A percentile compares a stretch with the other conserved stretches of the same genome.
Evolutionary conservation across 2,329 filamentous ascomycete genomes (phyloP).

Genomic region (Ophiostoma sp.): DNA sequence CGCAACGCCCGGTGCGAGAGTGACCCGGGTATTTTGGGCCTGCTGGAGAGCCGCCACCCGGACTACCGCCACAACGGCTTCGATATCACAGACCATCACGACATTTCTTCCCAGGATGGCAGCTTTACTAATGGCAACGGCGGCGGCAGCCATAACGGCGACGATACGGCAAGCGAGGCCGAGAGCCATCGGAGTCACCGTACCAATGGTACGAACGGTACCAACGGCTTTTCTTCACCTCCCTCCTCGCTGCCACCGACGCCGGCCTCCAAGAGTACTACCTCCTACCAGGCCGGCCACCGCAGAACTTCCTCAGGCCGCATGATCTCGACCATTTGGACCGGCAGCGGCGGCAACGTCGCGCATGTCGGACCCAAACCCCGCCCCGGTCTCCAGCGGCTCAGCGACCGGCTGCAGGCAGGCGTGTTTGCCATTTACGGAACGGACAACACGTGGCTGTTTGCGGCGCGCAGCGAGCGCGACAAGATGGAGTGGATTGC

Average conservation of each 20-base stretch:
- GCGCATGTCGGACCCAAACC: slow-evolving; percentile 31
- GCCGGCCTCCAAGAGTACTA: background rate
- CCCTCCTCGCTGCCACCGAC: slow-evolving; percentile 7
- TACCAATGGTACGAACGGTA: background rate
- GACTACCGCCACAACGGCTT: slow-evolving; percentile 29
- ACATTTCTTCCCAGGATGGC: slow-evolving; percentile 11
- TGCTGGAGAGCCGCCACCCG: slow-evolving; percentile 55
- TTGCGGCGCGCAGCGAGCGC: slow-evolving; percentile 81
- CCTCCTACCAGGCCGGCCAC: slow-evolving; percentile 39
- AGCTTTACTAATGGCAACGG: slow-evolving; percentile 31
- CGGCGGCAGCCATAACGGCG: slow-evolving; percentile 37
- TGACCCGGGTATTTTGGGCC: slow-evolving; percentile 78
- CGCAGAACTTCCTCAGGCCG: slow-evolving; percentile 51
- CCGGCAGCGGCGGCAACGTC: slow-evolving; percentile 43
- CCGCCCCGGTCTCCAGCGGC: slow-evolving; percentile 52
- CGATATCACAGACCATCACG: slow-evolving; percentile 25
- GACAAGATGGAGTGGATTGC: slow-evolving; percentile 98
- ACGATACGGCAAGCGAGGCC: slow-evolving; percentile 30
- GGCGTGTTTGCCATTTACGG: slow-evolving; percentile 94
- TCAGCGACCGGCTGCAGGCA: slow-evolving; percentile 61
- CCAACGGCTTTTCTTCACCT: background rate
- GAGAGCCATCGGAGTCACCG: background rate
- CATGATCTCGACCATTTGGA: slow-evolving; percentile 58
- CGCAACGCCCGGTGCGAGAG: slow-evolving; percentile 89
- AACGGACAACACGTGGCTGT: slow-evolving; percentile 91